Evolutionary conservation across 2,329 filamentous ascomycete genomes (phyloP), one percentile per base, ranked within the genome.

Genomic region (Monosporascus sp.): DNA sequence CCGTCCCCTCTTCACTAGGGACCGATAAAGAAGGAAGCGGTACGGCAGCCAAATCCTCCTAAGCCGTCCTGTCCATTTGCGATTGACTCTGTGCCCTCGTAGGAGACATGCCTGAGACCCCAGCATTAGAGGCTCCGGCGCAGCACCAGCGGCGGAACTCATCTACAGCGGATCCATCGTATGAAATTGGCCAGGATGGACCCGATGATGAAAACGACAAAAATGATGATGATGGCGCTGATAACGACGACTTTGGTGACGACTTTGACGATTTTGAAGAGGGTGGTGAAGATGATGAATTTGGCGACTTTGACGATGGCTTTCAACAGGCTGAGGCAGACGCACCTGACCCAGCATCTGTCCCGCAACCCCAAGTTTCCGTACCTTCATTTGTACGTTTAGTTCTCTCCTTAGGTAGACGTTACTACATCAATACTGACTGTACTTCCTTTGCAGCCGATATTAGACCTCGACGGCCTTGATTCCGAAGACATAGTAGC

Each of bases 301-400:
- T 86, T 72, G 83, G 84, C 63, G 86, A 89, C 64, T 91, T 90
- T 70, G 85, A 88, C 65, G 87, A 86, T 60, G 85, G 78, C 38
- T 90, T 90, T 66, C 81, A 90, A 64, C 76, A 83, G 66, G 69
- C 81, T 53, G 75, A 76, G 52, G 66, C 71, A 27, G 60, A 70
- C 41, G 53, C 66, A 48, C 50, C 62, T 6, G 62, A 64, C 47
- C 61, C 67, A 27, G 64, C 65, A 45, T 56, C 67, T 43, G 59
- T 70, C 58, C 63, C 64, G 57, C 67, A 64, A 59, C 66, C 70
- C 53, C 65, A 70, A 55, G 55, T 65, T 47, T 69, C 72, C 55
- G 67, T 71, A 58, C 63, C 70, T 22, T 66, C 69, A 51, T 69
- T 79, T 59, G 76, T 79, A 65, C 76, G 77, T 64, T 73, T 78